These are phyloP conservation scores for Apophysomyces ossiformis DNA, from an alignment of 371 early-diverging fungal genomes.

Conservation along the genomic window DNA sequence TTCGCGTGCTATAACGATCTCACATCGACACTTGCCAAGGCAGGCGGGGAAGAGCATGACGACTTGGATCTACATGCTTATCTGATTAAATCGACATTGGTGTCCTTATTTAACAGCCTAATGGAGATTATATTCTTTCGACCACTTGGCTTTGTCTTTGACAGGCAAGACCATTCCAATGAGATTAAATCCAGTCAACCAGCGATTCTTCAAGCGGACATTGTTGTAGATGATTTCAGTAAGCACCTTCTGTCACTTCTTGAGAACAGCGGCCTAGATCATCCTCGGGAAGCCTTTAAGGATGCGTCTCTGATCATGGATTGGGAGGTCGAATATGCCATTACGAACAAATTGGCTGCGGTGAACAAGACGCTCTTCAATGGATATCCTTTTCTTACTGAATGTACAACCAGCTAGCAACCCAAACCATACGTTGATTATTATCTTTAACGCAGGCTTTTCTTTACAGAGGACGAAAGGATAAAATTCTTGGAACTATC, in stretches of 20 bases:
- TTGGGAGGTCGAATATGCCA: slow-evolving; percentile 69
- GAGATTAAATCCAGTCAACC: not conserved
- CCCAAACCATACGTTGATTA: not conserved
- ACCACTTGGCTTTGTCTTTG: slow-evolving; percentile 34
- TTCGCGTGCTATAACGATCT: slow-evolving; percentile 12
- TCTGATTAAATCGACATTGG: slow-evolving; percentile 22
- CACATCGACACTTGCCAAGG: not conserved
- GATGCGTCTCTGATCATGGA: slow-evolving; percentile 84
- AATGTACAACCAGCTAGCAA: not conserved
- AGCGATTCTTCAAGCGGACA: slow-evolving; percentile 8
- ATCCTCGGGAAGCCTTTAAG: slow-evolving; percentile 41
- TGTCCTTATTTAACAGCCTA: slow-evolving; percentile 30
- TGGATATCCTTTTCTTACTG: slow-evolving; percentile 41
- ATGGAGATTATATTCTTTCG: slow-evolving; percentile 35
- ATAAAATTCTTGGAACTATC: slow-evolving; percentile 69
- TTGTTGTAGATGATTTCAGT: slow-evolving; percentile 39
- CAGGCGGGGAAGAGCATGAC: not conserved
- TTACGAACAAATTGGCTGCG: slow-evolving; percentile 59
- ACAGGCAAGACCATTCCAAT: slow-evolving; percentile 22
- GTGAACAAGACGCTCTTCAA: slow-evolving; percentile 47
- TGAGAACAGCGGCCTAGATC: slow-evolving; percentile 49
- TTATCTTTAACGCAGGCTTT: slow-evolving; percentile 18
- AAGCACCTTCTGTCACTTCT: slow-evolving; percentile 49
- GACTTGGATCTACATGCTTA: not conserved
- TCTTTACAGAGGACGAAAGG: slow-evolving; percentile 59